These are phyloP conservation scores for Stagonosporopsis rhizophila DNA, from an alignment of 2,329 filamentous ascomycete genomes.

Conservation along the genomic window DNA sequence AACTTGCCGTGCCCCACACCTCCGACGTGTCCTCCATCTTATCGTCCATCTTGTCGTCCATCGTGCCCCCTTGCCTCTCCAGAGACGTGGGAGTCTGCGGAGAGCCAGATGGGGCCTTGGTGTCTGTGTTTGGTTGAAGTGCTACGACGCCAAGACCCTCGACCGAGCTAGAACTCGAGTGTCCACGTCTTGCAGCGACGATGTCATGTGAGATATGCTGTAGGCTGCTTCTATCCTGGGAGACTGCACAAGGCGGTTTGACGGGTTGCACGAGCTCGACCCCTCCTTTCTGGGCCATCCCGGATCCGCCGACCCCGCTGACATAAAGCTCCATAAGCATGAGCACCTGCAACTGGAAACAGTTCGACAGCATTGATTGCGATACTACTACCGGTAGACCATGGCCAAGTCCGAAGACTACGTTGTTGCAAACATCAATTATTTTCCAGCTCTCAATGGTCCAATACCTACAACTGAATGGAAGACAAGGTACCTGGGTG, in stretches of 20 bases:
- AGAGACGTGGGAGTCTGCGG: background rate
- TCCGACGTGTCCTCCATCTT: conserved; percentile 4
- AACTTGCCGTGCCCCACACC: background rate
- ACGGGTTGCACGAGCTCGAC: background rate
- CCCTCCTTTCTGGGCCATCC: conserved; percentile 1
- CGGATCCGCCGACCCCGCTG: conserved; percentile 12
- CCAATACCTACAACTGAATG: conserved; percentile 24
- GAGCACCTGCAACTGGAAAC: background rate
- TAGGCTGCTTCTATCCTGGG: background rate
- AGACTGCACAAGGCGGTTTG: background rate
- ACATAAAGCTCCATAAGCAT: background rate
- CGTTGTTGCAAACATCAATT: conserved; percentile 30
- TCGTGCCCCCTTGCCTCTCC: conserved; percentile 1
- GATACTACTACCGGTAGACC: background rate
- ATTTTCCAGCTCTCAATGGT: conserved; percentile 22
- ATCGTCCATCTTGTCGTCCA: background rate
- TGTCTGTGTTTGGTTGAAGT: background rate
- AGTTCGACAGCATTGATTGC: no score
- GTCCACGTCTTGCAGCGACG: background rate
- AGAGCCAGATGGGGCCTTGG: background rate
- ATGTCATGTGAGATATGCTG: conserved; percentile 3
- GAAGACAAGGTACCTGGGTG: conserved; percentile 22
- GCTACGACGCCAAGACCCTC: background rate
- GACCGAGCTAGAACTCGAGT: background rate
- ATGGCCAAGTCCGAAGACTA: background rate